Evolutionary conservation across 2,329 filamentous ascomycete genomes (phyloP).

Genomic region (Stylonectria norvegica): DNA sequence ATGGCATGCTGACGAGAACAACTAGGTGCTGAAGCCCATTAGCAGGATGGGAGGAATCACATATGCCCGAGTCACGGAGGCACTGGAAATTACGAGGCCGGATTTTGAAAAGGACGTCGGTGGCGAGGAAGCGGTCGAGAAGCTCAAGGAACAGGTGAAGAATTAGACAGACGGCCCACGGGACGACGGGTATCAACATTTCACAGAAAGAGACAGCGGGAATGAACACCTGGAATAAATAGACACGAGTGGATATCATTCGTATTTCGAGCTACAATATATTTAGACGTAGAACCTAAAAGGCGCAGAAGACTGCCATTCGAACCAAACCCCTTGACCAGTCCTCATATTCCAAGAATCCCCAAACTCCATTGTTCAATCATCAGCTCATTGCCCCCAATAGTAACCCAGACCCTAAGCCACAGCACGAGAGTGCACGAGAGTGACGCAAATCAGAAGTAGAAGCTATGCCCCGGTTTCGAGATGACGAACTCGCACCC

Average conservation of each 20-base stretch:
- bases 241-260: constrained; percentile 9
- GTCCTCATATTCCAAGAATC: constrained; percentile 8
- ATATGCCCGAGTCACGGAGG: constrained; percentile 69
- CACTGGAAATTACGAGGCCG: constrained; percentile 66
- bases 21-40: constrained; percentile 69
- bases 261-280: too few relatives aligned
- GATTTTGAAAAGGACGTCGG: constrained; percentile 53
- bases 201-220: constrained; percentile 9
- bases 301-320: too few relatives aligned
- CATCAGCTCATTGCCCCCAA: too few relatives aligned
- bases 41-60: constrained; percentile 81
- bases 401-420: constrained; percentile 8
- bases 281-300: too few relatives aligned
- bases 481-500: constrained; percentile 80
- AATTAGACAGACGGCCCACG: too few relatives aligned
- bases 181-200: too few relatives aligned
- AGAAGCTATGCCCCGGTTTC: constrained; percentile 58
- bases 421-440: constrained; percentile 6
- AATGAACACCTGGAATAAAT: constrained; percentile 1
- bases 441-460: constrained; percentile 36
- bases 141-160: constrained; percentile 37
- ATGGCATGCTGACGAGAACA: background rate
- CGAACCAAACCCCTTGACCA: too few relatives aligned
- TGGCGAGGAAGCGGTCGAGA: constrained; percentile 53
- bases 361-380: too few relatives aligned